phyloP scores from a whole-genome alignment of 805 yeast genomes.

The Lipomyces chichibuensis region DNA sequence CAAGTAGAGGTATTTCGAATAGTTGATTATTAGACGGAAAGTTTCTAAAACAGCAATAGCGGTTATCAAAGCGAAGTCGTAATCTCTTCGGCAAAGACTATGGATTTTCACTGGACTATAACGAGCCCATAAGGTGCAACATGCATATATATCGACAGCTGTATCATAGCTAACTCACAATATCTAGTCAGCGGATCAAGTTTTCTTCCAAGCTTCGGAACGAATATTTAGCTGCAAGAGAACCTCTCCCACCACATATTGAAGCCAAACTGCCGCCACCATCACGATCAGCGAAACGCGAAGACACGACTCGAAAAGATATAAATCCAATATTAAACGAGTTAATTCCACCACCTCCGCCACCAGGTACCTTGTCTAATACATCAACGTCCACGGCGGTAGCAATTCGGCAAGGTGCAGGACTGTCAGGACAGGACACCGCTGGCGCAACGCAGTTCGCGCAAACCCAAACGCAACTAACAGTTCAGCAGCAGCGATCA shows the following conservation, averaged over 20 bases:
- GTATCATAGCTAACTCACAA: neutral
- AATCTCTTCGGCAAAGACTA: slow-evolving; percentile 34
- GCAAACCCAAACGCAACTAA: slow-evolving; percentile 12
- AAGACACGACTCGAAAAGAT: slow-evolving; percentile 24
- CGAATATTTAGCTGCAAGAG: slow-evolving; percentile 36
- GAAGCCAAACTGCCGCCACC: slow-evolving; percentile 37
- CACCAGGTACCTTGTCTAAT: slow-evolving; percentile 27
- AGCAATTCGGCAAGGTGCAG: slow-evolving; percentile 7
- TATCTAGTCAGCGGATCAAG: slow-evolving; percentile 25
- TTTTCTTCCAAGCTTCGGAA: slow-evolving; percentile 27
- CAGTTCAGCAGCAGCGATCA: slow-evolving; percentile 10
- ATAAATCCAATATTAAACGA: slow-evolving; percentile 23
- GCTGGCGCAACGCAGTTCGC: neutral
- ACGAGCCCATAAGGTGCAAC: slow-evolving; percentile 30
- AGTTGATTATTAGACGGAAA: neutral
- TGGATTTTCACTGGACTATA: slow-evolving; percentile 33
- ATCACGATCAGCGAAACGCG: slow-evolving; percentile 17
- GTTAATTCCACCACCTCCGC: slow-evolving; percentile 29
- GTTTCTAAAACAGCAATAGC: slow-evolving; percentile 8
- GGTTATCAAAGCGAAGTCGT: slow-evolving; percentile 32
- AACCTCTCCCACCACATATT: slow-evolving; percentile 39
- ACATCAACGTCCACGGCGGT: slow-evolving; percentile 23
- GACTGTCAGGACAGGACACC: neutral
- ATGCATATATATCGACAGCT: neutral
- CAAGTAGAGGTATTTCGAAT: slow-evolving; percentile 27